Conservation (phyloP, 2,329 filamentous ascomycete genomes). For the Alternaria triticina region DNA sequence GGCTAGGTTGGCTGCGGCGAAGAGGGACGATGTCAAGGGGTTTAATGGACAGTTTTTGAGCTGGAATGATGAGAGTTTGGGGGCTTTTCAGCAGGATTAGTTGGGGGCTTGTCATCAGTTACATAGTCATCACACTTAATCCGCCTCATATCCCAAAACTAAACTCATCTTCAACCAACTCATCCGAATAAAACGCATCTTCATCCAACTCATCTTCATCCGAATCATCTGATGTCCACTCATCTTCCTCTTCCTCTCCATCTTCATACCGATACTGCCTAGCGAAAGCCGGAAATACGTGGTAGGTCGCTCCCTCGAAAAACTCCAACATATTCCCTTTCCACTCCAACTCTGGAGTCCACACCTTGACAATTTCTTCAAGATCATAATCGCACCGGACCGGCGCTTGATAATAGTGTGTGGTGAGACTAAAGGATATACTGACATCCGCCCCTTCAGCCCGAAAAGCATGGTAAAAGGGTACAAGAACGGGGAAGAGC, state of each 20-base stretch:
- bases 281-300: not conserved
- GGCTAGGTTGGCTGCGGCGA: conserved; percentile 72
- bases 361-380: not conserved
- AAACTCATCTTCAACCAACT: too few relatives aligned
- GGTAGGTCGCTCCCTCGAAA: not conserved
- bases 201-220: too few relatives aligned
- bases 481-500: not conserved
- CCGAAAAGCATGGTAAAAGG: not conserved
- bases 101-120: not conserved
- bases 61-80: conserved; percentile 42
- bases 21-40: conserved; percentile 64
- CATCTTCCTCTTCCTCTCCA: not conserved
- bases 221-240: too few relatives aligned
- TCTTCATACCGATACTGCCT: not conserved
- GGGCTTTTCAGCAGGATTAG: conserved; percentile 31
- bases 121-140: too few relatives aligned
- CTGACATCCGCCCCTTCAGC: not conserved
- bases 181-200: too few relatives aligned
- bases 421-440: not conserved
- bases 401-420: not conserved
- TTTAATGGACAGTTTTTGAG: conserved; percentile 79
- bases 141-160: too few relatives aligned
- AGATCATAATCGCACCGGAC: not conserved
- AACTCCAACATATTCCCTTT: not conserved
- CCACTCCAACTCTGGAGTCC: not conserved